Percentiles rank a stretch among this genome's conserved stretches.
Conservation (phyloP, 805 yeast genomes). For the Candida nemodendra region DNA sequence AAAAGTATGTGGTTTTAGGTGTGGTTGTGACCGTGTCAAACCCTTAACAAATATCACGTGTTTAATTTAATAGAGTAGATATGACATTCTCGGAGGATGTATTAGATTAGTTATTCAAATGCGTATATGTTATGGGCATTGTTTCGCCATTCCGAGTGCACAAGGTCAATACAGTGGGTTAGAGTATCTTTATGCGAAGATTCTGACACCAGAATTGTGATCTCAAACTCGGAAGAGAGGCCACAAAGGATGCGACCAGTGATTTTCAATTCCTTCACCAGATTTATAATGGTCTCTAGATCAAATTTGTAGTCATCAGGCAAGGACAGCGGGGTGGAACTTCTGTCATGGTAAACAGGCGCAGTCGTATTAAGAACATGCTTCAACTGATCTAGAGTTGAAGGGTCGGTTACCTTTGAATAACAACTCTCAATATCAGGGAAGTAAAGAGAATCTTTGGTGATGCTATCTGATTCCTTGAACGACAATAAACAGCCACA, state of each 20-base stretch:
- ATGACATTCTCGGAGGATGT: too few species aligned
- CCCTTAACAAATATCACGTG: too few species aligned
- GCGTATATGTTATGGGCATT: conserved; percentile 33
- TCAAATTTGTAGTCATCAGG: not conserved
- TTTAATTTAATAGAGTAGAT: too few species aligned
- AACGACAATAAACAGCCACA: conserved; percentile 18
- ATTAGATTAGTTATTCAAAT: conserved; percentile 33
- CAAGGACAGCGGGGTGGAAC: conserved; percentile 4
- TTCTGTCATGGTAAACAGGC: conserved; percentile 15
- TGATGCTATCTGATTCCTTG: conserved; percentile 14
- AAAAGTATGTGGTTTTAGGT: too few species aligned
- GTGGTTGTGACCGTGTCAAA: too few species aligned
- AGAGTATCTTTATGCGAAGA: conserved; percentile 1
- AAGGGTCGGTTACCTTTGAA: conserved; percentile 1
- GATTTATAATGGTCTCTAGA: conserved; percentile 24
- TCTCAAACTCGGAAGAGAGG: conserved; percentile 34
- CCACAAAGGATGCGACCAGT: conserved; percentile 37
- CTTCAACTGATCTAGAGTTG: conserved; percentile 6
- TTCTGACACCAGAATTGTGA: conserved; percentile 1
- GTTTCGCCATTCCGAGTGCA: conserved; percentile 24
- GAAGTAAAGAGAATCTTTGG: conserved; percentile 9
- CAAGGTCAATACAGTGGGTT: conserved; percentile 11
- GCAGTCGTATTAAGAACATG: conserved; percentile 12
- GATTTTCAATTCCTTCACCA: conserved; percentile 27
- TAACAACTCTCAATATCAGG: conserved; percentile 9